Conservation (phyloP, 2,329 filamentous ascomycete genomes). For the Ceratocystis cubensis region DNA sequence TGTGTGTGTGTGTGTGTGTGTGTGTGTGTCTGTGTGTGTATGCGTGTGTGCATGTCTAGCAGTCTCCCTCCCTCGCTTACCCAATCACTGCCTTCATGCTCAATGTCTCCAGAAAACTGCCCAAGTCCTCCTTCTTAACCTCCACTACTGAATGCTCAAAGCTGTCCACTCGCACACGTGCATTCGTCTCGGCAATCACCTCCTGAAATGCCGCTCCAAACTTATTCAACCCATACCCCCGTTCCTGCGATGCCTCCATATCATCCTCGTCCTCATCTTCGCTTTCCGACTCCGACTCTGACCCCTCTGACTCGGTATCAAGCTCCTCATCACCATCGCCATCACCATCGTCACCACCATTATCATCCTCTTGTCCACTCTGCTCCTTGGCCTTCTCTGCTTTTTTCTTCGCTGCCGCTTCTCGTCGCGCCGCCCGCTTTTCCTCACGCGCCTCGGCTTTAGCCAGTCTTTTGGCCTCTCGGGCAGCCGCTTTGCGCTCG, state of each 20-base stretch:
- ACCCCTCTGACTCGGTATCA: constrained; percentile 32
- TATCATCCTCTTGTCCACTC: neutral
- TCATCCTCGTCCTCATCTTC: constrained; percentile 40
- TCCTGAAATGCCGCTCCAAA: constrained; percentile 95
- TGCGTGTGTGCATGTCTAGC: neutral
- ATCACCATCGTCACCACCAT: constrained; percentile 35
- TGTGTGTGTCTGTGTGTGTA: neutral
- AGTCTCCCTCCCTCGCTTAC: constrained; percentile 25
- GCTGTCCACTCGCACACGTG: constrained; percentile 81
- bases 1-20: neutral
- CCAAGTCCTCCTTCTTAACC: constrained; percentile 89
- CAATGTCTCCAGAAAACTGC: constrained; percentile 77
- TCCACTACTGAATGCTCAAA: constrained; percentile 97
- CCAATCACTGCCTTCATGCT: constrained; percentile 80
- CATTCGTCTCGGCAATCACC: constrained; percentile 81
- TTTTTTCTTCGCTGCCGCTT: neutral
- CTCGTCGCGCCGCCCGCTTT: constrained; percentile 47
- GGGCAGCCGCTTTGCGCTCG: constrained; percentile 49
- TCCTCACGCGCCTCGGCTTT: constrained; percentile 48
- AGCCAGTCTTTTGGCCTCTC: constrained; percentile 44
- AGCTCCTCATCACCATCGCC: constrained; percentile 39
- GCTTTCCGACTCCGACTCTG: constrained; percentile 27
- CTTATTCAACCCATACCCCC: constrained; percentile 66
- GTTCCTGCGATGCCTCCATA: constrained; percentile 40
- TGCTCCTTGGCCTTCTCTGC: constrained; percentile 1